Percentiles rank a stretch among this genome's conserved stretches.
These are phyloP conservation scores for Aspergillus costaricaensis DNA, from an alignment of 2,329 filamentous ascomycete genomes.

Conservation along the genomic window DNA sequence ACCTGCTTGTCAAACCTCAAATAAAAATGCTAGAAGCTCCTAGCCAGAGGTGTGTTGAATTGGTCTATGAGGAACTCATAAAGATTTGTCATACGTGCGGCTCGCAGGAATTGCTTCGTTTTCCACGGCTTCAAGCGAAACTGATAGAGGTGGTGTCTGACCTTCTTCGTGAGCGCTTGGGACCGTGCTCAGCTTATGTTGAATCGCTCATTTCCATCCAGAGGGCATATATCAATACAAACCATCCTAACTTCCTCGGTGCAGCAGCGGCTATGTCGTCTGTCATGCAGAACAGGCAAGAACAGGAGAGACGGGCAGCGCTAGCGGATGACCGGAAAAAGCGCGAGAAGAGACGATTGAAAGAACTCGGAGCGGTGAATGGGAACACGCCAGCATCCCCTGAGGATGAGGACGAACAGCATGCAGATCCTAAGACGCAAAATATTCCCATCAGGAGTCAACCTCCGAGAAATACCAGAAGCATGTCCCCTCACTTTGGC, in stretches of 20 bases:
- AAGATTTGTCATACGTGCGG: constrained; percentile 99
- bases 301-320: constrained; percentile 80
- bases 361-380: constrained; percentile 77
- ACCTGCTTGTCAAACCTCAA: constrained; percentile 95
- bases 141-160: constrained; percentile 98
- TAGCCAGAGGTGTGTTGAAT: constrained; percentile 92
- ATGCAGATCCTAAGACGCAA: constrained; percentile 54
- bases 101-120: constrained; percentile 87
- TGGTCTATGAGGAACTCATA: constrained; percentile 98
- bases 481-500: constrained; percentile 78
- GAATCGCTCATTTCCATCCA: constrained; percentile 97
- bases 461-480: constrained; percentile 64
- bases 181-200: constrained; percentile 85
- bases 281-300: constrained; percentile 91
- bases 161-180: constrained; percentile 85
- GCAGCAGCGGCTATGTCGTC: constrained; percentile 97
- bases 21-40: constrained; percentile 96
- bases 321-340: constrained; percentile 83
- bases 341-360: constrained; percentile 77
- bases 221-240: constrained; percentile 98
- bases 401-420: constrained; percentile 68
- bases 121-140: constrained; percentile 90
- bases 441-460: constrained; percentile 63
- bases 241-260: constrained; percentile 97
- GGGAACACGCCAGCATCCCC: constrained; percentile 61